Evolutionary conservation across 2,329 filamentous ascomycete genomes (phyloP).

Genomic region (Beauveria pseudobassiana): DNA sequence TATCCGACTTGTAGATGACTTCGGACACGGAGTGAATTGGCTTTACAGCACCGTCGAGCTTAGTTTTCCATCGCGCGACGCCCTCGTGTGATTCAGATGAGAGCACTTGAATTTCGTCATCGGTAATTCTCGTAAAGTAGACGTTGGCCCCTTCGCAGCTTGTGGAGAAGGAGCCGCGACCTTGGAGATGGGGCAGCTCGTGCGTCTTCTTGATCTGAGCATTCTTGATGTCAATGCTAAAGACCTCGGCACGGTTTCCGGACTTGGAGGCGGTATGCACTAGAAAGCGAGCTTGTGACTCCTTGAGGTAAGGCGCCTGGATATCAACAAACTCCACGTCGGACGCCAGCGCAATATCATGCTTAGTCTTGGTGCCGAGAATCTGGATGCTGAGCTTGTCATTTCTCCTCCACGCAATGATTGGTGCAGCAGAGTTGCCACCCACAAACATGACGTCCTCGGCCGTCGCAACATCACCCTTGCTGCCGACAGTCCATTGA

Average conservation of each 20-base stretch:
- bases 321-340: slow-evolving; percentile 50
- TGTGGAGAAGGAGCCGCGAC: slow-evolving; percentile 68
- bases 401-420: slow-evolving; percentile 68
- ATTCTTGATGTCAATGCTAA: slow-evolving; percentile 68
- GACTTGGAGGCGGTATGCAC: slow-evolving; percentile 67
- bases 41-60: slow-evolving; percentile 32
- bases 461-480: slow-evolving; percentile 59
- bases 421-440: slow-evolving; percentile 65
- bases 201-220: slow-evolving; percentile 69
- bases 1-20: slow-evolving; percentile 62
- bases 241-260: slow-evolving; percentile 78
- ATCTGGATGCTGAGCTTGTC: slow-evolving; percentile 65
- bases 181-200: slow-evolving; percentile 63
- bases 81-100: slow-evolving; percentile 72
- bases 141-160: slow-evolving; percentile 74
- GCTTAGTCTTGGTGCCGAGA: slow-evolving; percentile 51
- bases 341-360: slow-evolving; percentile 44
- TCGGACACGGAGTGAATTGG: slow-evolving; percentile 70
- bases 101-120: slow-evolving; percentile 64
- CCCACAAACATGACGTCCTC: slow-evolving; percentile 68
- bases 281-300: slow-evolving; percentile 73
- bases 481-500: slow-evolving; percentile 65
- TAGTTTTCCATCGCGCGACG: slow-evolving; percentile 65
- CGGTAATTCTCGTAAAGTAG: slow-evolving; percentile 78
- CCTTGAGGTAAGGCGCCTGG: slow-evolving; percentile 65